Evolutionary conservation across 2,329 filamentous ascomycete genomes (phyloP), one percentile per base, ranked within the genome.

Genomic region (Trichoderma hamatum): DNA sequence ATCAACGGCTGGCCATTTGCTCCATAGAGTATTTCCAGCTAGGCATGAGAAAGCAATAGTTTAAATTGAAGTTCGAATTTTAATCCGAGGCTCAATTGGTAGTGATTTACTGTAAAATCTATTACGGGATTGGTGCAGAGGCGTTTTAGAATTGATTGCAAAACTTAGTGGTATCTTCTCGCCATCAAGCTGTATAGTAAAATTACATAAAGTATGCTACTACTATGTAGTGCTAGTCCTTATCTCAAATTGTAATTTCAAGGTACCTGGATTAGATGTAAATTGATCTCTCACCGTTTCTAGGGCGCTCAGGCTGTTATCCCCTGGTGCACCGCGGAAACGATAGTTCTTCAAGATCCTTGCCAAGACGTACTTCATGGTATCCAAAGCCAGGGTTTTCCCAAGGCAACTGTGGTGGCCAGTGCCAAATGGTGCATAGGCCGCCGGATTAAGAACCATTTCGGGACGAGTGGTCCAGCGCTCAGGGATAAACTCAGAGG

Each of bases 401-500:
- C 65, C 65, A 49, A 67, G 55, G 32, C 65, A 67, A n/a, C 36
- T 60, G 24, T 46, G 56, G 32, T 58, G 54, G 75, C 76, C 76
- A n/a, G 72, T 77, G 1, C 75, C 75, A 58, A 80, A 82, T 0
- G 80, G 80, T 1, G 68, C 68, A 65, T 75, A 79, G 1, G 76
- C 78, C 1, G 73, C 71, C 28, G 70, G 65, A 61, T 81, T 75
- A 26, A 72, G 75, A n/a, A 78, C 72, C 68, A 82, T 69, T 10
- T 81, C 76, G 2, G 74, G 74, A 16, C 67, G 70, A 4, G 73
- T 74, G 2, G 75, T 79, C 78, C 79, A 82, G 30, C 80, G 73
- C 64, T 82, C 79, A 2, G 80, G 80, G 6, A 82, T 74, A 61
- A 81, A 82, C 26, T 79, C 75, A 1, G 70, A 67, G 7, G 74